Base-by-base conservation (phyloP, 495 filamentous ascomycete species). In the Aspergillus steynii region DNA sequence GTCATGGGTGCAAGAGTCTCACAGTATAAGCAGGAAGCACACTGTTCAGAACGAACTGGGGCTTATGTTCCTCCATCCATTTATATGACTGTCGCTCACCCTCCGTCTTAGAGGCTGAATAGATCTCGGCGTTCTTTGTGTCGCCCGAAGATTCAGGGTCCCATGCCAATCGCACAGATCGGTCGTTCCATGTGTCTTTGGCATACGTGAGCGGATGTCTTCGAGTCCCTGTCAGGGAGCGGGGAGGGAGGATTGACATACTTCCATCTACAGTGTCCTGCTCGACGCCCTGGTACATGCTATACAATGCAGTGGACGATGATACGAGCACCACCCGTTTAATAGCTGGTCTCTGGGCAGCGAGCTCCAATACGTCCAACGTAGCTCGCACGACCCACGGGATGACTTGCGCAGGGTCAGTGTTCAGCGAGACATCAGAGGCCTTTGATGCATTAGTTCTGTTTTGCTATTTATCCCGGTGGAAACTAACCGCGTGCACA, bases 91-190 rank as follows among this genome's bases (percentile, higher is more conserved):
- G 70, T 49, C 70, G 75, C 68, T 89, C 86, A 0, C 75, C 80
- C 31, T 78, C 74, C 0, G 76, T 79, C 63, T 90, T 88, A 60
- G 79, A 81, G 0, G 83, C 83, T 0, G 67, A 64, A 61, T 90
- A 86, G 2, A 85, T 77, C 0, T 68, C 71, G 20, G 78, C 65
- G 3, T 74, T 66, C 27, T 66, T 72, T 2, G 26, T 27, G 5
- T 46, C 28, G 0, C n/a, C 25, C 0, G 65, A 61, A 5, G 57
- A 55, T 15, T 52, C 29, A 14, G 56, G 42, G 49, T 67, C 54
- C 75, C 76, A 85, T 0, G 79, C 83, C 5, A 58, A 57, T 48
- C 77, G 61, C 46, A 84, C 61, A 2, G 69, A 69, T 4, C 65
- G 69, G 0, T 82, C 74, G 63, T 88, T 85, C 77, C 78, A 88